Evolutionary conservation across 441 rosid species (phyloP).

Genomic region (Aquilaria agallochum): DNA sequence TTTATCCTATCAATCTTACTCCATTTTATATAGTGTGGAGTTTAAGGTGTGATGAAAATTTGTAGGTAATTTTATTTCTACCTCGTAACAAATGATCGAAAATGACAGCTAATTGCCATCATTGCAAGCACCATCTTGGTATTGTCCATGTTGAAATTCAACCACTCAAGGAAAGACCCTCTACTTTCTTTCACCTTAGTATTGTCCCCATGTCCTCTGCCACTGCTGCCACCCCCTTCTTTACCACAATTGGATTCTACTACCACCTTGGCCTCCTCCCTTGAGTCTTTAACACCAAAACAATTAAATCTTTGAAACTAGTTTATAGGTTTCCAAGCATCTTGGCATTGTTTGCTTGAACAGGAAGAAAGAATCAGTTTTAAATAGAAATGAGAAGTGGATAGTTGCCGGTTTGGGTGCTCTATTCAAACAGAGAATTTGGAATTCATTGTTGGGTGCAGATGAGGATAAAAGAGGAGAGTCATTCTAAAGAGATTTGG

Average conservation of each 20-base stretch:
- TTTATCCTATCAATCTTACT: too few species aligned
- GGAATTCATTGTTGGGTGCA: too few species aligned
- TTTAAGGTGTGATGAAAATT: too few species aligned
- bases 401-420: slow-evolving; percentile 5
- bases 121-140: slow-evolving; percentile 78
- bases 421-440: not conserved
- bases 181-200: slow-evolving; percentile 33
- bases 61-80: slow-evolving; percentile 37
- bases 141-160: slow-evolving; percentile 63
- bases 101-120: slow-evolving; percentile 64
- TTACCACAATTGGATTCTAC: slow-evolving; percentile 31
- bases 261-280: slow-evolving; percentile 34
- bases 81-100: slow-evolving; percentile 81
- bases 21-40: too few species aligned
- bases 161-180: slow-evolving; percentile 68
- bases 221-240: slow-evolving; percentile 24
- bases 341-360: slow-evolving; percentile 13
- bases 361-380: not conserved
- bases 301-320: slow-evolving; percentile 25
- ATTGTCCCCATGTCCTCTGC: slow-evolving; percentile 30
- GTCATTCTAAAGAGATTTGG: slow-evolving; percentile 13
- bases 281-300: slow-evolving; percentile 44
- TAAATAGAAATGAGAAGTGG: slow-evolving; percentile 12
- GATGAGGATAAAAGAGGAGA: slow-evolving; percentile 4
- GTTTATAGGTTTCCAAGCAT: slow-evolving; percentile 8